Conservation (phyloP, 495 filamentous ascomycete species). For the Podospora conica region DNA sequence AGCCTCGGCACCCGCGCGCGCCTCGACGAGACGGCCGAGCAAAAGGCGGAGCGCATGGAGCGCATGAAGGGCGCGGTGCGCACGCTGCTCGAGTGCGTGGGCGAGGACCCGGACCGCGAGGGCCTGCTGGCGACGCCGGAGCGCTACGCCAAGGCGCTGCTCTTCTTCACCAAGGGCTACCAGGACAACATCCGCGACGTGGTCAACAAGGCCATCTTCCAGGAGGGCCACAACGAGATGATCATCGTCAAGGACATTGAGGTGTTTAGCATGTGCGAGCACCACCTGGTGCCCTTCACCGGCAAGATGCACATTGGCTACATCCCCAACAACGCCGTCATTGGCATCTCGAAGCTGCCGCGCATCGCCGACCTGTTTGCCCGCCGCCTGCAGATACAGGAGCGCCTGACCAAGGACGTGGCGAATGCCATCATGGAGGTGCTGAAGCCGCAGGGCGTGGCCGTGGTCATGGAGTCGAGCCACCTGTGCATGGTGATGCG, state of each 20-base stretch:
- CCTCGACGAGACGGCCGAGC: constrained; percentile 68
- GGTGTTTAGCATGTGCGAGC: constrained; percentile 87
- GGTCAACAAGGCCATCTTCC: constrained; percentile 91
- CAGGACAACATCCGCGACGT: constrained; percentile 92
- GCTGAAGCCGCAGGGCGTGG: constrained; percentile 88
- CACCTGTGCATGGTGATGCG: constrained; percentile 99
- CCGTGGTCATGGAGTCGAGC: constrained; percentile 93
- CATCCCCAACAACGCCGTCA: constrained; percentile 77
- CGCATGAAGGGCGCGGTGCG: constrained; percentile 80
- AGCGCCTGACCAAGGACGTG: constrained; percentile 91
- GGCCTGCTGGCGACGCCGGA: constrained; percentile 82
- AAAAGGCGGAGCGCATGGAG: constrained; percentile 62
- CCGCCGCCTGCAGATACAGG: constrained; percentile 87
- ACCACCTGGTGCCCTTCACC: constrained; percentile 93
- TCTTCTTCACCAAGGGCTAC: constrained; percentile 98
- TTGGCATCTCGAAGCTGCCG: constrained; percentile 92
- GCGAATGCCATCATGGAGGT: constrained; percentile 90
- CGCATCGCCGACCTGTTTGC: constrained; percentile 97
- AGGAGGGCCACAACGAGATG: constrained; percentile 94
- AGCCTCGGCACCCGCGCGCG: constrained; percentile 72
- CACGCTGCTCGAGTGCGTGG: constrained; percentile 91
- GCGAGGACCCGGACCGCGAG: constrained; percentile 90
- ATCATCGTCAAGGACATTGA: constrained; percentile 98
- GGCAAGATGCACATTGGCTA: constrained; percentile 99
- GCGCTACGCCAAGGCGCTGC: constrained; percentile 92